phyloP scores from a whole-genome alignment of 2,329 filamentous ascomycete genomes.

The Fusarium sp. region DNA sequence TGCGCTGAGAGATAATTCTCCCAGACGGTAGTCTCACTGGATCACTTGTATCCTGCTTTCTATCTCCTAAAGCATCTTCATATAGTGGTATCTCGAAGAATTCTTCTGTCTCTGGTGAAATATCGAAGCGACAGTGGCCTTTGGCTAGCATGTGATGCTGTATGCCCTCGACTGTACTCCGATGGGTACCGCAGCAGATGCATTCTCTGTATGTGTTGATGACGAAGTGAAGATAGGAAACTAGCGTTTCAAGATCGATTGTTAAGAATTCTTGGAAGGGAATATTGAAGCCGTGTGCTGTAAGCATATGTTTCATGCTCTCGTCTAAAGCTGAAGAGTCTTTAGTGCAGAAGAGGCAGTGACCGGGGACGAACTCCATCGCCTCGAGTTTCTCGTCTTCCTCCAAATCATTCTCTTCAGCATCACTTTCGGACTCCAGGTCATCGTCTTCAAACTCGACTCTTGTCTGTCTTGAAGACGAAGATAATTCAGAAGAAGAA shows the following conservation, averaged over 20 bases:
- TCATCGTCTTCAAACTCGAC: rapidly evolving
- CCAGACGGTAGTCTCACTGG: background rate
- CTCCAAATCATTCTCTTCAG: background rate
- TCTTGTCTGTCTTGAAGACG: background rate
- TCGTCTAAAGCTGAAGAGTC: conserved; percentile 18
- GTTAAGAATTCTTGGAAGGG: conserved; percentile 51
- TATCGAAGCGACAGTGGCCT: conserved; percentile 58
- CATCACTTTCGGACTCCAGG: background rate
- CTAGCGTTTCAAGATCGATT: conserved; percentile 57
- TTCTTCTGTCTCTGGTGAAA: conserved; percentile 51
- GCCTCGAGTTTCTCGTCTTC: background rate
- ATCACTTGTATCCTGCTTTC: background rate
- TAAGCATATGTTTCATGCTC: conserved; percentile 59
- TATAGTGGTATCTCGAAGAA: conserved; percentile 38
- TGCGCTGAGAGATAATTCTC: background rate
- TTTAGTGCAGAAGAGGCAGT: background rate
- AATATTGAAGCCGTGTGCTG: conserved; percentile 57
- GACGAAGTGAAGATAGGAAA: conserved; percentile 59
- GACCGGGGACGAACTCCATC: background rate
- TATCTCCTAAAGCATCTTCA: background rate
- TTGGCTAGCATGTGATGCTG: conserved; percentile 63
- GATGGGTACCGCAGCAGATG: conserved; percentile 57
- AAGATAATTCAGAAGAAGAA: rapidly evolving
- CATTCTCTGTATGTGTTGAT: conserved; percentile 62
- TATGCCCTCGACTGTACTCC: conserved; percentile 54